Percentiles rank a stretch among this genome's conserved stretches.
Conservation (phyloP, 2,329 filamentous ascomycete species). For the Geosmithia flava region DNA sequence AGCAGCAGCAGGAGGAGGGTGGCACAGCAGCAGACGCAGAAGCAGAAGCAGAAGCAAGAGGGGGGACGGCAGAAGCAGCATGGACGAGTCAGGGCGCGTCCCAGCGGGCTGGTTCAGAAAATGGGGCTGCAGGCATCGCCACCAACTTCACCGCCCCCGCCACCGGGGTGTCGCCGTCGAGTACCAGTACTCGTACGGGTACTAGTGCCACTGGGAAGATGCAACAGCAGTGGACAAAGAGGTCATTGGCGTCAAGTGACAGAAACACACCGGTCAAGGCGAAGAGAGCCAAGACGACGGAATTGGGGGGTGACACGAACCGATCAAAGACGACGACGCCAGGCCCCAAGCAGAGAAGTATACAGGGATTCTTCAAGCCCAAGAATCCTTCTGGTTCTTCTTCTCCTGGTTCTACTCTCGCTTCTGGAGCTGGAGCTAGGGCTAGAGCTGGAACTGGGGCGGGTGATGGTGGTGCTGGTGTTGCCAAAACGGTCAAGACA, state of each 20-base stretch:
- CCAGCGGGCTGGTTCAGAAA: background rate
- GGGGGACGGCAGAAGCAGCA: background rate
- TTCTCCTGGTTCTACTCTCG: background rate
- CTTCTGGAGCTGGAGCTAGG: too few species aligned
- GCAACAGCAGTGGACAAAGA: conserved; percentile 1
- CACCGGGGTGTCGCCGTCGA: background rate
- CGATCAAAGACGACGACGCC: background rate
- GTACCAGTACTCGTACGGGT: too few species aligned
- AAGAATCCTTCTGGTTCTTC: conserved; percentile 11
- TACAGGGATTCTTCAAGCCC: conserved; percentile 75
- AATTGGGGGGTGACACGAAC: conserved; percentile 15
- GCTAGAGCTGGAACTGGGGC: too few species aligned
- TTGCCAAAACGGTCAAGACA: too few species aligned
- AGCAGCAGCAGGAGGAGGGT: background rate
- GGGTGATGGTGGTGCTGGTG: too few species aligned
- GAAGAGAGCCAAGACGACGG: conserved; percentile 14
- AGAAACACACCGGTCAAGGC: background rate
- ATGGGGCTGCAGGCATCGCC: background rate
- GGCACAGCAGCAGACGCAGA: too few species aligned
- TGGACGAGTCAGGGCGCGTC: background rate
- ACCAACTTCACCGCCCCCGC: background rate
- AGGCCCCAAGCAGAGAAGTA: conserved; percentile 34
- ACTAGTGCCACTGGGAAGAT: background rate
- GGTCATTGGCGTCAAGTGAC: conserved; percentile 2
- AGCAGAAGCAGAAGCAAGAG: background rate